Percentiles rank a stretch among this genome's conserved stretches.
Evolutionary conservation across 2,329 filamentous ascomycete genomes (phyloP).

Genomic region (Fusarium lyarnte): DNA sequence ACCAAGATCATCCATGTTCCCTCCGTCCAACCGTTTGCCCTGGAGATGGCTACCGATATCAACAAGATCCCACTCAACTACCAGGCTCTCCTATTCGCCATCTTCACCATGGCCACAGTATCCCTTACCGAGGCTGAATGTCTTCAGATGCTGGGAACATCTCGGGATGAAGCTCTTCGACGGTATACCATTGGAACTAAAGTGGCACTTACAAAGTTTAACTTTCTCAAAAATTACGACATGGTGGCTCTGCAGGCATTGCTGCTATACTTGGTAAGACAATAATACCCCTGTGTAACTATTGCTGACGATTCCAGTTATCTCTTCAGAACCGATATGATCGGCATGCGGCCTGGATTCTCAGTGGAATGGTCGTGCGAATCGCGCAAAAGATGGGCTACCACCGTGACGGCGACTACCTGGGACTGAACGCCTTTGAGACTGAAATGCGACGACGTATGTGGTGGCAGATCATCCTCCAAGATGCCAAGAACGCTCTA

Average conservation of each 20-base stretch:
- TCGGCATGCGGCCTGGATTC: conserved; percentile 67
- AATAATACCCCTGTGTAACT: background rate
- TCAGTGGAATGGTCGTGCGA: conserved; percentile 69
- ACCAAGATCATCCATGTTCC: conserved; percentile 79
- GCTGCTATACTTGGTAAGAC: conserved; percentile 63
- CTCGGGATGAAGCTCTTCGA: conserved; percentile 60
- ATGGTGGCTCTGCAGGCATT: conserved; percentile 68
- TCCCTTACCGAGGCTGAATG: conserved; percentile 67
- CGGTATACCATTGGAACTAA: conserved; percentile 63
- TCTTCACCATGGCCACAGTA: conserved; percentile 70
- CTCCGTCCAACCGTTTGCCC: conserved; percentile 70
- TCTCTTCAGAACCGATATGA: conserved; percentile 68
- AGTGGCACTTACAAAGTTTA: conserved; percentile 59
- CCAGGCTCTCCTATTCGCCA: conserved; percentile 71
- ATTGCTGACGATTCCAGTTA: conserved; percentile 50
- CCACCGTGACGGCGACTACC: conserved; percentile 67
- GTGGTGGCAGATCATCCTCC: conserved; percentile 72
- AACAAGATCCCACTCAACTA: conserved; percentile 64
- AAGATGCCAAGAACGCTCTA: conserved; percentile 66
- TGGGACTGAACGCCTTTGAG: conserved; percentile 69
- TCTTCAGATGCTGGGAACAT: conserved; percentile 59
- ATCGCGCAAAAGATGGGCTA: conserved; percentile 75
- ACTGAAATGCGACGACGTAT: conserved; percentile 73
- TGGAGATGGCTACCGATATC: conserved; percentile 69
- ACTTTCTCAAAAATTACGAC: conserved; percentile 68